Conservation (phyloP, 208 protist species). For the Endotrypanum monterogeii region DNA sequence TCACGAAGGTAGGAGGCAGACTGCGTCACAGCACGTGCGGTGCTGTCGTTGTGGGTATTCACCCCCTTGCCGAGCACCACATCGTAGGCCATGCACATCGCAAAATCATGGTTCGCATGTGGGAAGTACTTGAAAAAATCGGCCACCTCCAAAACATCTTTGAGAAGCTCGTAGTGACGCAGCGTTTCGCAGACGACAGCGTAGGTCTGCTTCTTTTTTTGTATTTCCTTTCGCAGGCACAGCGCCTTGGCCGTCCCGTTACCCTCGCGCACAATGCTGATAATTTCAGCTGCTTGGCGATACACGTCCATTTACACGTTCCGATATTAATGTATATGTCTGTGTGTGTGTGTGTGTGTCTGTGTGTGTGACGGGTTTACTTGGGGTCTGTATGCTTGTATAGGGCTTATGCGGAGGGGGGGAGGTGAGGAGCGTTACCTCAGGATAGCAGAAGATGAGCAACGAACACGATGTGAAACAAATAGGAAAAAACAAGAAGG, state of each 20-base stretch:
- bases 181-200: conserved; percentile 92
- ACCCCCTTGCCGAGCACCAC: conserved; percentile 86
- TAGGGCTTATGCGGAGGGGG: not conserved
- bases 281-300: conserved; percentile 80
- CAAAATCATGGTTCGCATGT: conserved; percentile 62
- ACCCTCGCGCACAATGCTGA: conserved; percentile 68
- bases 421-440: not conserved
- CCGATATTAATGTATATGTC: not conserved
- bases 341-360: not conserved
- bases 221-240: conserved; percentile 92
- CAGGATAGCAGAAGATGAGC: not conserved
- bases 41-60: conserved; percentile 83
- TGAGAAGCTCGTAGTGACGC: conserved; percentile 84
- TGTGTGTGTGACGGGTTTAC: no score
- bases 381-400: not conserved
- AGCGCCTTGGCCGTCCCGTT: conserved; percentile 88
- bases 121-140: conserved; percentile 91
- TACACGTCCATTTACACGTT: conserved; percentile 86
- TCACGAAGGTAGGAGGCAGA: conserved; percentile 76
- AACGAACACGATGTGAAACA: not conserved
- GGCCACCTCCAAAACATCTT: conserved; percentile 78
- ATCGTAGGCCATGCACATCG: conserved; percentile 89
- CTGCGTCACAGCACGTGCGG: conserved; percentile 70
- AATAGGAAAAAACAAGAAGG: no score
- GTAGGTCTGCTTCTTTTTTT: conserved; percentile 94